Conservation (phyloP, 371 early-diverging fungal species). For the Funneliformis caledonium region DNA sequence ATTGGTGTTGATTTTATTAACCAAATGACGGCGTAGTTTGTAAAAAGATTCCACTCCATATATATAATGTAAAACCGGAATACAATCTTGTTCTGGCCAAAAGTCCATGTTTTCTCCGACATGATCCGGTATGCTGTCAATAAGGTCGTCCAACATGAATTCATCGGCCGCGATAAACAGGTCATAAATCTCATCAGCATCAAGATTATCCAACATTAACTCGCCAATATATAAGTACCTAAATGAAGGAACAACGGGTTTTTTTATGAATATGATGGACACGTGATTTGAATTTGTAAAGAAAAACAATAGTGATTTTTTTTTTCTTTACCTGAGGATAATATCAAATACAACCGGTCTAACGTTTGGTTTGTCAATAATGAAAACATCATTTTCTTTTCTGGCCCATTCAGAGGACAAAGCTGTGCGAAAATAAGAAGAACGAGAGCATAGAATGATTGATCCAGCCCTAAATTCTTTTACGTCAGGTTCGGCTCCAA, state of each 20-base stretch:
- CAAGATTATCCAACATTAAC: neutral
- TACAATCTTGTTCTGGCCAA: conserved; percentile 23
- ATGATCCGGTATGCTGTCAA: conserved; percentile 4
- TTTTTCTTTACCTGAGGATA: neutral
- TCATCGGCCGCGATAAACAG: conserved; percentile 18
- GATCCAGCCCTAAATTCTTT: conserved; percentile 24
- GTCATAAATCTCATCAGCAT: neutral
- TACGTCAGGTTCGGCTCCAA: conserved; percentile 12
- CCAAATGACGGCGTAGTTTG: conserved; percentile 17
- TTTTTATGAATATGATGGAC: neutral
- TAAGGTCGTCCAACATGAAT: conserved; percentile 24
- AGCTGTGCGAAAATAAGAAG: conserved; percentile 30
- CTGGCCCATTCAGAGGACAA: conserved; percentile 27
- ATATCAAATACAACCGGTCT: neutral
- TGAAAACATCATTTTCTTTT: conserved; percentile 22
- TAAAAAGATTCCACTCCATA: conserved; percentile 14
- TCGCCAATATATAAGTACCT: conserved; percentile 21
- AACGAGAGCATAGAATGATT: conserved; percentile 8
- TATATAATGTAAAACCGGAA: conserved; percentile 9
- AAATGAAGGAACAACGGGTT: neutral
- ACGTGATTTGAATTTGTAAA: neutral
- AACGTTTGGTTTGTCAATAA: conserved; percentile 30
- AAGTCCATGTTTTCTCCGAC: neutral
- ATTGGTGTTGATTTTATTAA: neutral
- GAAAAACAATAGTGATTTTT: neutral